Base-by-base conservation (phyloP, 2,329 filamentous ascomycete species). In the Sclerotinia sclerotiorum region DNA sequence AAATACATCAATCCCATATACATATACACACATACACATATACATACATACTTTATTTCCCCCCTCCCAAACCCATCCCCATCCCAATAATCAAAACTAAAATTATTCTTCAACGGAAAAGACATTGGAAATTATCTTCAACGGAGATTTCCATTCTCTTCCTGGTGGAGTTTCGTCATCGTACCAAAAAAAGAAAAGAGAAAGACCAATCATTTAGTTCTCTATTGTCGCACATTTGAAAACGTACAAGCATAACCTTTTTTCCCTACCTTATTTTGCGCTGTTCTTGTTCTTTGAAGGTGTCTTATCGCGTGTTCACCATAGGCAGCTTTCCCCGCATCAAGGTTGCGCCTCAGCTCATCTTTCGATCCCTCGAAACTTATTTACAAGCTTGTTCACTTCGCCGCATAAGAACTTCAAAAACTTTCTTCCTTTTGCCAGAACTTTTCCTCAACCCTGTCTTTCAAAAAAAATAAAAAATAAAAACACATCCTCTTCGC, bases 291-390 rank as follows among this genome's bases (percentile, higher is more conserved):
- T 65, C 62, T 65, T 65, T 65, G 35, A 65, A 65, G 39, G 51
- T 39, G 32, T 63, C 35, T 67, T 57, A 42, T 67, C 65, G 65
- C 65, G 56, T 63, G 65, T 67, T 52, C 65, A 65, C 56, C 56
- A 62, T 24, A 61, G 48, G 24, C 58, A 67, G 57, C 64, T 65
- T 67, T 66, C 68, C 55, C 68, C 63, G 63, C 68, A 67, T 69
- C 54, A 67, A 55, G 49, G 65, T 62, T 68, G 51, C 66, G 65
- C 64, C 68, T 69, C 56, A 42, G 55, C 51, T 39, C 65, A 67
- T 67, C 65, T 58, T 58, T 60, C 65, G 32, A 67, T 63, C 65
- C 46, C 65, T 67, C 65, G 65, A 67, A 52, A 39, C 42, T 62
- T 17, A 65, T 32, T 35, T 62, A 49, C 44, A n/a, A 52, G 61